Conservation (phyloP, 805 yeast species). For the Wickerhamiella siamensis region DNA sequence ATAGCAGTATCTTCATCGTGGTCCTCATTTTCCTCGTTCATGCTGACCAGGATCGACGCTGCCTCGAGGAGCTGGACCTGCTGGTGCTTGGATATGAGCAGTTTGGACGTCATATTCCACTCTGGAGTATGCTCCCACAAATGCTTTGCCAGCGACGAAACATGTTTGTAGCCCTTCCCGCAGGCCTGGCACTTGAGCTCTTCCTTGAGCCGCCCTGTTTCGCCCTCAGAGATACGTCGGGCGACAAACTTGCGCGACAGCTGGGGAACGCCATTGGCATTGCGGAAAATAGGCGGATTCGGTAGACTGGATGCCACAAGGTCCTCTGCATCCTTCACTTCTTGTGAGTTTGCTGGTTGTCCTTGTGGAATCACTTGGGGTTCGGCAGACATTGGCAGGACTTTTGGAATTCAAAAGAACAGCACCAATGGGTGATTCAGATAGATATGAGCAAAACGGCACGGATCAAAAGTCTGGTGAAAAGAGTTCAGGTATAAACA, state of each 20-base stretch:
- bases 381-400: background rate
- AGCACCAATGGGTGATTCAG: no score
- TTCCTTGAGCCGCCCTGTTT: slow-evolving; percentile 70
- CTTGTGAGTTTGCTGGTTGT: background rate
- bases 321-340: background rate
- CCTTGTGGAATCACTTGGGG: background rate
- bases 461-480: no score
- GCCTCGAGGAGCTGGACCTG: slow-evolving; percentile 64
- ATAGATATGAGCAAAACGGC: no score
- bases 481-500: no score
- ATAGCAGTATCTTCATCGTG: slow-evolving; percentile 9
- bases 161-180: slow-evolving; percentile 83
- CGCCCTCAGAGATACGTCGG: slow-evolving; percentile 73
- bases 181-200: slow-evolving; percentile 81
- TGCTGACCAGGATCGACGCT: slow-evolving; percentile 55
- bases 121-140: slow-evolving; percentile 92
- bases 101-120: slow-evolving; percentile 75
- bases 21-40: slow-evolving; percentile 33
- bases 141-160: slow-evolving; percentile 75
- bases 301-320: background rate
- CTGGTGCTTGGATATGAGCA: slow-evolving; percentile 73
- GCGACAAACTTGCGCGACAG: slow-evolving; percentile 47
- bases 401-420: no score
- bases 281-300: background rate
- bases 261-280: slow-evolving; percentile 11